Base-by-base conservation (phyloP, 352 stramenopile genomes). In the Globisporangium radiosum region DNA sequence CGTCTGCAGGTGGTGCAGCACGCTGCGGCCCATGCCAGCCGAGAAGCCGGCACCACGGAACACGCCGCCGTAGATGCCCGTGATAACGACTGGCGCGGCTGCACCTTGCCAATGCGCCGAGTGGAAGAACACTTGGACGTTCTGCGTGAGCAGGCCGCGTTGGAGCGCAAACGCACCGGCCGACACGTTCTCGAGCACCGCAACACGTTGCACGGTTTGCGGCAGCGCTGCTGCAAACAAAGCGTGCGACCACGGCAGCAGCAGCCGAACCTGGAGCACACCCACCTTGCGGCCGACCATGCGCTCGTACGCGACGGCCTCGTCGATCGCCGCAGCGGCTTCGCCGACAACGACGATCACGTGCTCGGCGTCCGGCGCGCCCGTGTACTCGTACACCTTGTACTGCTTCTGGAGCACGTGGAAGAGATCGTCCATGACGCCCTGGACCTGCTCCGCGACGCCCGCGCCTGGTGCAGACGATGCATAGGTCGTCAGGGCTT, bases 311-410 rank as follows among this genome's bases (percentile, higher is more conserved):
- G 72, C 75, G 11, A 86, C 71, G 13, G 77, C 83, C 33, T 88
- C 70, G 52, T 86, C 74, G 14, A 87, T 59, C 9, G 75, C 78
- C 8, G 67, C 64, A 2, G 75, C 69, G 2, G 81, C 85, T 38
- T 90, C 75, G 47, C 82, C 82, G 13, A 91, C 71, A 52, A 90
- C 76, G 9, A 92, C 80, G 42, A 92, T 65, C 4, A 92, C 82
- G 60, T 65, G 66, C 70, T 90, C 76, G 17, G 85, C 85, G 50
- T 94, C 78, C 5, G 67, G 13, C 0, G 72, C 68, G 47, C 85
- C 85, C 44, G 73, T 67, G 68, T 94, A 93, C 66, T 94, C 85
- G 71, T 89, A 92, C 51, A 93, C 70, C 19, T 78, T 74, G 72
- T 92, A 92, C 66, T 91, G 78, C 54, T 78, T 76, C 65, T 88